Evolutionary conservation across 2,329 filamentous ascomycete genomes (phyloP).

Genomic region (Beauveria australis): DNA sequence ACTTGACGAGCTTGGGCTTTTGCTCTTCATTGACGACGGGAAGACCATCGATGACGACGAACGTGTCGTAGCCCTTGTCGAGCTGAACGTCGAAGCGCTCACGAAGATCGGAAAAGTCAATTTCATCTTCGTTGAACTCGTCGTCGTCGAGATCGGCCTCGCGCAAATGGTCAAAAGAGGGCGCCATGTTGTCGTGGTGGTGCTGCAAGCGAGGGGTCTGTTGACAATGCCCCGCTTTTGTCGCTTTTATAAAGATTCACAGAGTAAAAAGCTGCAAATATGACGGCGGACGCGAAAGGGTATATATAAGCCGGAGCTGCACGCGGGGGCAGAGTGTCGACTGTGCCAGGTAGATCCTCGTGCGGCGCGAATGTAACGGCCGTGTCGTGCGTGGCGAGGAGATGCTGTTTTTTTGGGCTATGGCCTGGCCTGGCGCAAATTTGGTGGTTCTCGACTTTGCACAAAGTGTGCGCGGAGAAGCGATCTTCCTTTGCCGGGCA

Average conservation of each 20-base stretch:
- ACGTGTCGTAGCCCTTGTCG: constrained; percentile 92
- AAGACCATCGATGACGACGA: constrained; percentile 91
- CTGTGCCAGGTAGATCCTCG: constrained; percentile 1
- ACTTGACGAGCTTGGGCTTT: constrained; percentile 92
- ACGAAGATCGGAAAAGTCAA: constrained; percentile 89
- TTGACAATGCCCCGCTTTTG: constrained; percentile 29
- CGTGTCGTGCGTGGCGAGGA: constrained; percentile 20
- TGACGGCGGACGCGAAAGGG: not conserved
- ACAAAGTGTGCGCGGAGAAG: constrained; percentile 31
- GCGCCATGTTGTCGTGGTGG: constrained; percentile 64
- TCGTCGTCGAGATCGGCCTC: constrained; percentile 83
- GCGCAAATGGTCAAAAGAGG: constrained; percentile 81
- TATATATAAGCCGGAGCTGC: not conserved
- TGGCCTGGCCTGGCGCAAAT: constrained; percentile 22
- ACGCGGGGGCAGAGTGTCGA: constrained; percentile 6
- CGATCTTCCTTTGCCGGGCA: constrained; percentile 28
- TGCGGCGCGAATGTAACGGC: constrained; percentile 14
- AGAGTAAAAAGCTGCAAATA: not conserved
- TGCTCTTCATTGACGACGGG: constrained; percentile 83
- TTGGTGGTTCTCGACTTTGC: constrained; percentile 29
- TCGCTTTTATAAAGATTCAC: not conserved
- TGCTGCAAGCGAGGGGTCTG: constrained; percentile 24
- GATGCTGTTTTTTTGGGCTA: constrained; percentile 9
- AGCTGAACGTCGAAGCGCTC: constrained; percentile 94
- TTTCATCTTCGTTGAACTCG: constrained; percentile 83